Evolutionary conservation across 2,329 filamentous ascomycete species (phyloP).

Genomic region (Penicillium frequentans): DNA sequence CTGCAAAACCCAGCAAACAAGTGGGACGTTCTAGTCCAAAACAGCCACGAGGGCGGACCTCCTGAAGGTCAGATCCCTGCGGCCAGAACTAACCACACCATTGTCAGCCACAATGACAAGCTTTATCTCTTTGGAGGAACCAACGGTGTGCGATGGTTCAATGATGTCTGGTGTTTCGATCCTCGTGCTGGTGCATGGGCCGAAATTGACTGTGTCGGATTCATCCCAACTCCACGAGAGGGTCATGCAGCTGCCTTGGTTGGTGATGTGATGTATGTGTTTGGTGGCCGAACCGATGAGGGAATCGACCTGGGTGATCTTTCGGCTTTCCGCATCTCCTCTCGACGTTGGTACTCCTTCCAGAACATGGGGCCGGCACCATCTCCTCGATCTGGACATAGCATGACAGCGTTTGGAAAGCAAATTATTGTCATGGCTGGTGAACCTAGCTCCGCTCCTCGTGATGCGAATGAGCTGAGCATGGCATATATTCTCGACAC

Average conservation of each 20-base stretch:
- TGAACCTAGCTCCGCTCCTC: constrained; percentile 84
- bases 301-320: constrained; percentile 90
- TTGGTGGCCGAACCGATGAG: constrained; percentile 92
- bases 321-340: constrained; percentile 78
- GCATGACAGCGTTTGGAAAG: constrained; percentile 94
- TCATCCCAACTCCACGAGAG: constrained; percentile 90
- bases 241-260: constrained; percentile 92
- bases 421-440: constrained; percentile 89
- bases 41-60: constrained; percentile 60
- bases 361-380: constrained; percentile 99
- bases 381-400: constrained; percentile 89
- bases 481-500: constrained; percentile 92
- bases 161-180: constrained; percentile 97
- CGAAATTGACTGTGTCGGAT: constrained; percentile 93
- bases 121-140: constrained; percentile 97
- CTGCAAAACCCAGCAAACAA: constrained; percentile 86
- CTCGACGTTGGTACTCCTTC: constrained; percentile 96
- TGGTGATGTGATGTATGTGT: constrained; percentile 98
- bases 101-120: constrained; percentile 89
- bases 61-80: constrained; percentile 71
- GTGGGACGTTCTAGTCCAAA: constrained; percentile 89
- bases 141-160: constrained; percentile 96
- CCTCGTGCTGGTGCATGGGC: constrained; percentile 79
- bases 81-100: constrained; percentile 89
- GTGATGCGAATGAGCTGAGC: constrained; percentile 79